phyloP scores from a whole-genome alignment of 345 rosid species.

The Populus alba region DNA sequence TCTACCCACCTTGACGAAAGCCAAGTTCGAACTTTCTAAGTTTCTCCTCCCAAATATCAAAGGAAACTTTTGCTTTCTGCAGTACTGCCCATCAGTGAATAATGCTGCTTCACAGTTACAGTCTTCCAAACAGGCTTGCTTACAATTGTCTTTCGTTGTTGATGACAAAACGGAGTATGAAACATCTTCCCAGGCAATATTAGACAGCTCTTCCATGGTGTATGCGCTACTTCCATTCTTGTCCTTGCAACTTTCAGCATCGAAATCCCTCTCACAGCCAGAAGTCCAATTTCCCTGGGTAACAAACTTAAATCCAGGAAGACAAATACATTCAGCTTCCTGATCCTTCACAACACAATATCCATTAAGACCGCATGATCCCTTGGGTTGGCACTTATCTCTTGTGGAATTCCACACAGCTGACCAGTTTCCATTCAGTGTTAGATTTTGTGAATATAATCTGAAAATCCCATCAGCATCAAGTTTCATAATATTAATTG shows the following conservation, averaged over 20 bases:
- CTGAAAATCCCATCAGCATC: slow-evolving; percentile 21
- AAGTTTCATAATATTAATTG: slow-evolving; percentile 5
- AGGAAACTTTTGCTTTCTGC: slow-evolving; percentile 31
- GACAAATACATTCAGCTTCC: not conserved
- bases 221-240: not conserved
- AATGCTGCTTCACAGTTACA: slow-evolving; percentile 34
- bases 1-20: slow-evolving; percentile 21
- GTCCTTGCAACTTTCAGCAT: slow-evolving; percentile 8
- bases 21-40: not conserved
- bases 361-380: slow-evolving; percentile 27
- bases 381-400: slow-evolving; percentile 1
- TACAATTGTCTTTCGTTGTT: slow-evolving; percentile 9
- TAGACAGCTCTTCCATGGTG: slow-evolving; percentile 2
- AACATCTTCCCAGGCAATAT: slow-evolving; percentile 12
- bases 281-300: slow-evolving; percentile 2
- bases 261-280: slow-evolving; percentile 26
- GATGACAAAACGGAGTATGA: not conserved
- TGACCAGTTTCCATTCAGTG: not conserved
- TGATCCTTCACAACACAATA: slow-evolving; percentile 13
- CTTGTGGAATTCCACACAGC: not conserved
- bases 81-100: not conserved
- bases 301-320: slow-evolving; percentile 23
- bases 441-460: slow-evolving; percentile 10
- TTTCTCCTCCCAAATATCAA: slow-evolving; percentile 21
- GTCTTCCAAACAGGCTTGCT: slow-evolving; percentile 22